phyloP scores from a whole-genome alignment of 176 grass and related monocot species.

The Oryza glaberrima region DNA sequence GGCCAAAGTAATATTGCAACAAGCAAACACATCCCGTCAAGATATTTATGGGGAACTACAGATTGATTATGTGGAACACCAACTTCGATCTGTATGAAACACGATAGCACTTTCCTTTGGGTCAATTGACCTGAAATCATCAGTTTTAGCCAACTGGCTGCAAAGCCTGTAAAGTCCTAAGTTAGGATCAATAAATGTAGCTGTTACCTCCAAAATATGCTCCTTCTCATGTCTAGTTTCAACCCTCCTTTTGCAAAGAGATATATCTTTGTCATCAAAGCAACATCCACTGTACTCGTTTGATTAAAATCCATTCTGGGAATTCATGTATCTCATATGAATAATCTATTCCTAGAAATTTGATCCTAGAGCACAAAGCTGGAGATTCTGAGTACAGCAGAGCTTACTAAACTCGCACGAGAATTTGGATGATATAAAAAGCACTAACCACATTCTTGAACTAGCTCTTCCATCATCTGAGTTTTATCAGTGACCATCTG shows the following conservation, averaged over 20 bases:
- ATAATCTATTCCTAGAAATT: conserved; percentile 33
- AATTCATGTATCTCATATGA: conserved; percentile 21
- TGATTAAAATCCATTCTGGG: conserved; percentile 4
- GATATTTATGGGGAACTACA: conserved; percentile 5
- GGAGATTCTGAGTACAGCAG: not conserved
- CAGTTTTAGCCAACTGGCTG: not conserved
- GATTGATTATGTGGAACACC: conserved; percentile 8
- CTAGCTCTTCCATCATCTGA: conserved; percentile 29
- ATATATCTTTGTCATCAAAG: not conserved
- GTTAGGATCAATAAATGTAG: conserved; percentile 14
- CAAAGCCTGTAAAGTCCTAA: conserved; percentile 22
- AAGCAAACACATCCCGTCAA: not conserved
- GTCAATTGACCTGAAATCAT: not conserved
- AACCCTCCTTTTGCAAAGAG: not conserved
- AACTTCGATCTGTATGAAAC: not conserved
- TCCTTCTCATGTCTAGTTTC: conserved; percentile 19
- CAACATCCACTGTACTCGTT: not conserved
- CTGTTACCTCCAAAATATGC: conserved; percentile 30
- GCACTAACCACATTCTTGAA: conserved; percentile 27
- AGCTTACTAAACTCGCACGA: conserved; percentile 1
- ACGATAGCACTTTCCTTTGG: conserved; percentile 4
- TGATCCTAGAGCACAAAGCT: conserved; percentile 25
- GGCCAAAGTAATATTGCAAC: conserved; percentile 3
- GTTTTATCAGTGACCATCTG: conserved; percentile 49
- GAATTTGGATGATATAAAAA: conserved; percentile 24